These are phyloP conservation scores for Vitis hybrid DNA, from an alignment of 177 flowering plant species.

Conservation along the genomic window DNA sequence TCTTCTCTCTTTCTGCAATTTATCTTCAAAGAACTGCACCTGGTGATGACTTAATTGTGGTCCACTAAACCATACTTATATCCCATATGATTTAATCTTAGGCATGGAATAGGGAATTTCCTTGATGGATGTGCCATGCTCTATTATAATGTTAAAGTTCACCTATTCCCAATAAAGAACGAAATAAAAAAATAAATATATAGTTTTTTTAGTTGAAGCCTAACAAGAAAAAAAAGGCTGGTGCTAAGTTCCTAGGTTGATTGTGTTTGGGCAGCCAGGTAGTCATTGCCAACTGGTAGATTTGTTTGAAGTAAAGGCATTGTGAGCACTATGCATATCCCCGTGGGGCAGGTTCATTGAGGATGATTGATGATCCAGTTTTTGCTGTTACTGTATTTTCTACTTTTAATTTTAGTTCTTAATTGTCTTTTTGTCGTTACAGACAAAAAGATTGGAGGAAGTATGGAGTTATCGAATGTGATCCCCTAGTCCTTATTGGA, in stretches of 20 bases:
- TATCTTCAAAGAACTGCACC: neutral
- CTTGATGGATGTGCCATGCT: neutral
- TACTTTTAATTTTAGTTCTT: neutral
- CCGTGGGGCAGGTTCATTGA: neutral
- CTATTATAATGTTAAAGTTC: neutral
- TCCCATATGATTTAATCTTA: neutral
- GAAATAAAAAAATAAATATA: too few relatives aligned
- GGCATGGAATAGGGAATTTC: neutral
- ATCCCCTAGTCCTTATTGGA: conserved; percentile 66
- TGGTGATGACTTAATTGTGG: neutral
- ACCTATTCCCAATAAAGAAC: too few relatives aligned
- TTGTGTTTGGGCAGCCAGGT: neutral
- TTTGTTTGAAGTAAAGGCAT: neutral
- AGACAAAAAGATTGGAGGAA: conserved; percentile 50
- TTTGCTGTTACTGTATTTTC: neutral
- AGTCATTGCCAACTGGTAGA: neutral
- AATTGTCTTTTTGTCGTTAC: conserved; percentile 17
- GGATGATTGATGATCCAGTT: neutral
- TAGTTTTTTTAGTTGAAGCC: too few relatives aligned
- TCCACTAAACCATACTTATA: neutral
- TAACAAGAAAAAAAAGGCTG: too few relatives aligned
- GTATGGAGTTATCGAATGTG: conserved; percentile 89
- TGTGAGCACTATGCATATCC: neutral
- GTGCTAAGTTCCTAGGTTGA: too few relatives aligned
- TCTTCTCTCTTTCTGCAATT: neutral